These are phyloP conservation scores for Magnolia sinica DNA, from an alignment of 164 flowering plant species.

Conservation along the genomic window DNA sequence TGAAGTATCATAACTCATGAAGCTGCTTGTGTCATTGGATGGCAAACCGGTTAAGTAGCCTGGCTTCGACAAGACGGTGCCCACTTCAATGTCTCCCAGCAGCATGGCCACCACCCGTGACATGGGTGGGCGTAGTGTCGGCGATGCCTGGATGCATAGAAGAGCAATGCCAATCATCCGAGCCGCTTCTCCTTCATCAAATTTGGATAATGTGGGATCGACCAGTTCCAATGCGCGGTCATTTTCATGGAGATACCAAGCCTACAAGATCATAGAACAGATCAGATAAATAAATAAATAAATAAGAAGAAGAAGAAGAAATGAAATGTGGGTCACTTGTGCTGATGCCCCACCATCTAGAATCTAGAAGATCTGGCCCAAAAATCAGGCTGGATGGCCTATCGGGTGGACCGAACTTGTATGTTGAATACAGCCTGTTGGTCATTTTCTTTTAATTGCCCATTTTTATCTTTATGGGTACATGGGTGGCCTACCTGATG, in stretches of 20 bases:
- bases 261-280: conserved; percentile 19
- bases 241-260: conserved; percentile 50
- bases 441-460: no score
- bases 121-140: conserved; percentile 39
- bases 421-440: no score
- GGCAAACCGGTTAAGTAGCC: conserved; percentile 35
- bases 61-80: conserved; percentile 28
- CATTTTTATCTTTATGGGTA: no score
- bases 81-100: conserved; percentile 40
- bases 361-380: no score
- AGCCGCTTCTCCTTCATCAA: conserved; percentile 30
- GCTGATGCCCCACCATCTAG: no score
- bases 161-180: conserved; percentile 42
- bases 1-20: conserved; percentile 2
- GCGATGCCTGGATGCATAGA: conserved; percentile 53
- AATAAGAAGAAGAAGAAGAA: neutral
- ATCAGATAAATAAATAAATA: neutral
- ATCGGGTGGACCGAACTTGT: no score
- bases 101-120: conserved; percentile 41
- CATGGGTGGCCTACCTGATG: no score
- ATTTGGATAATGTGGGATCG: conserved; percentile 30
- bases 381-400: no score
- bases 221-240: conserved; percentile 32
- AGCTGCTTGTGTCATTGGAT: conserved; percentile 32
- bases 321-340: no score